phyloP scores from a whole-genome alignment of 2,329 filamentous ascomycete genomes.

The Conoideocrella luteorostrata region DNA sequence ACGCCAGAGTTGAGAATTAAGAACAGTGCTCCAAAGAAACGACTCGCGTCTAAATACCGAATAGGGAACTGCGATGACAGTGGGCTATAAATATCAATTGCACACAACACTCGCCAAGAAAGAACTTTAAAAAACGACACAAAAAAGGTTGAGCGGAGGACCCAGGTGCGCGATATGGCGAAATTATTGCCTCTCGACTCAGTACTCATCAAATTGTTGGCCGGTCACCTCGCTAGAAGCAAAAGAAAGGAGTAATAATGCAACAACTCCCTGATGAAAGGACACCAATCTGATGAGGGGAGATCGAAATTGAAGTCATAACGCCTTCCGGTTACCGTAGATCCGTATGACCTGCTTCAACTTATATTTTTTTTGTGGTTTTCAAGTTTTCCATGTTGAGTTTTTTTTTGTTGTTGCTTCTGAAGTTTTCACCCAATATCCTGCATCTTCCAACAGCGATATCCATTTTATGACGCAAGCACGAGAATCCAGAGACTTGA shows the following conservation, averaged over 20 bases:
- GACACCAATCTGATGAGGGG: conserved; percentile 45
- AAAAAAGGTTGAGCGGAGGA: conserved; percentile 25
- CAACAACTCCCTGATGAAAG: conserved; percentile 36
- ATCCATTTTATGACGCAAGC: background rate
- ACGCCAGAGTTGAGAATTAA: background rate
- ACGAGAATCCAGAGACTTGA: conserved; percentile 14
- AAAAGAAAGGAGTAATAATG: conserved; percentile 32
- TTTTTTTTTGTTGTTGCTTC: conserved; percentile 12
- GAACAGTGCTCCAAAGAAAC: background rate
- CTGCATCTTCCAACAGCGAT: conserved; percentile 14
- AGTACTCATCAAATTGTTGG: conserved; percentile 37
- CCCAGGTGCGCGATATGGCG: conserved; percentile 14
- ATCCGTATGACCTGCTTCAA: conserved; percentile 11
- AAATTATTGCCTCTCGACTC: conserved; percentile 34
- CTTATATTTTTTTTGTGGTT: conserved; percentile 17
- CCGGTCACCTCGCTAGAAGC: conserved; percentile 44
- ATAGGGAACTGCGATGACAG: conserved; percentile 13
- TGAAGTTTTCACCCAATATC: conserved; percentile 11
- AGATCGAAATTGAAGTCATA: conserved; percentile 24
- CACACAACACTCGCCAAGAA: conserved; percentile 12
- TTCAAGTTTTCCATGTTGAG: conserved; percentile 14
- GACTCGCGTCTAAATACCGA: background rate
- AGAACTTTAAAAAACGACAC: conserved; percentile 9
- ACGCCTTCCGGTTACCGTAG: conserved; percentile 20
- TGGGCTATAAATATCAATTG: conserved; percentile 12